A percentile compares a stretch with the other conserved stretches of the same genome.
These are phyloP conservation scores for Aspergillus incahuasiensis DNA, from an alignment of 495 filamentous ascomycete genomes.

Conservation along the genomic window DNA sequence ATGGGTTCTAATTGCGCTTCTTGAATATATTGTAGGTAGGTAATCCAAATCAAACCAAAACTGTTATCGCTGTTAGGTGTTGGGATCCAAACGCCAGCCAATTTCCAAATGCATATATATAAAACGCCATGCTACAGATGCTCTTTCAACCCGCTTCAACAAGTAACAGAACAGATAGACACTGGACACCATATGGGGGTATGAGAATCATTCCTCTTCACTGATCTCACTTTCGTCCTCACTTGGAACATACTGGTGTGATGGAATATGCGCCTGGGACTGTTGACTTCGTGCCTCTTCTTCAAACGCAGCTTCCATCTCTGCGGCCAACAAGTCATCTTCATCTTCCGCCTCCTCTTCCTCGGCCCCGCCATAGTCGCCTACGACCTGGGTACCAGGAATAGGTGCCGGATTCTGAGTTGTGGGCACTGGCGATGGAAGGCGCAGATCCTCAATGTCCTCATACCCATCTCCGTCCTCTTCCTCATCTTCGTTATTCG, in stretches of 20 bases:
- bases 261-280: slow-evolving; percentile 23
- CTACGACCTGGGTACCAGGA: slow-evolving; percentile 5
- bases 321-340: slow-evolving; percentile 40
- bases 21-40: not conserved
- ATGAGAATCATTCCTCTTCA: slow-evolving; percentile 38
- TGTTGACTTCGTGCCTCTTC: slow-evolving; percentile 35
- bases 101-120: slow-evolving; percentile 7
- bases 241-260: slow-evolving; percentile 35
- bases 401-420: not conserved
- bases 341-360: slow-evolving; percentile 35
- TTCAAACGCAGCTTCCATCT: slow-evolving; percentile 49
- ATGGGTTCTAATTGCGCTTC: too few relatives aligned
- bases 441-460: slow-evolving; percentile 37
- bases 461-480: slow-evolving; percentile 37
- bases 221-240: slow-evolving; percentile 50
- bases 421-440: slow-evolving; percentile 32
- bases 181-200: not conserved
- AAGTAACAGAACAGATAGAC: slow-evolving; percentile 9
- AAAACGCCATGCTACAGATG: slow-evolving; percentile 7
- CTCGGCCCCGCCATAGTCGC: slow-evolving; percentile 21
- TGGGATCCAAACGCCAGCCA: slow-evolving; percentile 2
- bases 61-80: slow-evolving; percentile 7
- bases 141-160: not conserved
- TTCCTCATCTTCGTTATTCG: slow-evolving; percentile 27
- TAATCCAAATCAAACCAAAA: not conserved